These are phyloP conservation scores for Lactarius sp. DNA, from an alignment of 768 basidiomycete genomes.

Conservation along the genomic window DNA sequence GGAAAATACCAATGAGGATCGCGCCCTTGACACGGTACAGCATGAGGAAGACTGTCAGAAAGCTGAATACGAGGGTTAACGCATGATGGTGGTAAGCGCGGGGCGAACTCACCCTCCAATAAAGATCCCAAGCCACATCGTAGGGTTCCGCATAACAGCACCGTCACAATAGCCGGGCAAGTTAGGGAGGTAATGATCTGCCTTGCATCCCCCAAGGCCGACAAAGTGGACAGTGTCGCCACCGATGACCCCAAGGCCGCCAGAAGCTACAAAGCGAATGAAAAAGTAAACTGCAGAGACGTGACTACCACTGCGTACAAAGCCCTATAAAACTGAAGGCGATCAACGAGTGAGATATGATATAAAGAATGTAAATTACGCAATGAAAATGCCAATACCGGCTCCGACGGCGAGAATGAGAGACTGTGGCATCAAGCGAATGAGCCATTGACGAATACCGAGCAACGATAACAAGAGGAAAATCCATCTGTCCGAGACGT, in stretches of 20 bases:
- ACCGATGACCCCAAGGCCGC: constrained; percentile 71
- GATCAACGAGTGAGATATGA: neutral
- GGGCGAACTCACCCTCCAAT: constrained; percentile 58
- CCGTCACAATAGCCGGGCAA: constrained; percentile 57
- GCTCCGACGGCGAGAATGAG: constrained; percentile 80
- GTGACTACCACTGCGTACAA: constrained; percentile 37
- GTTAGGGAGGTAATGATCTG: constrained; percentile 41
- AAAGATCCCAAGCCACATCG: constrained; percentile 87
- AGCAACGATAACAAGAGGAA: constrained; percentile 76
- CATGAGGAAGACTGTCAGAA: constrained; percentile 76
- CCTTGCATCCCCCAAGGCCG: constrained; percentile 67
- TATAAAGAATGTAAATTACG: constrained; percentile 29
- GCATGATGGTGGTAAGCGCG: too few relatives aligned
- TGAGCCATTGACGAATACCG: constrained; percentile 86
- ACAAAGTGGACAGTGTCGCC: constrained; percentile 67
- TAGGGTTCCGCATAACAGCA: constrained; percentile 65
- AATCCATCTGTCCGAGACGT: constrained; percentile 51
- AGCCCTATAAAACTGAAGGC: constrained; percentile 63
- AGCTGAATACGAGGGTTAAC: constrained; percentile 34
- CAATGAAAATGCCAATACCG: constrained; percentile 85
- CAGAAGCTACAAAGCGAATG: constrained; percentile 39
- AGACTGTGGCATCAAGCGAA: constrained; percentile 83
- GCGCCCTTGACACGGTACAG: constrained; percentile 81
- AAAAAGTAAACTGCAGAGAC: neutral
- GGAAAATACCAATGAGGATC: constrained; percentile 76